These are phyloP conservation scores for Populus hybrid DNA, from an alignment of 441 rosid genomes.

Conservation along the genomic window DNA sequence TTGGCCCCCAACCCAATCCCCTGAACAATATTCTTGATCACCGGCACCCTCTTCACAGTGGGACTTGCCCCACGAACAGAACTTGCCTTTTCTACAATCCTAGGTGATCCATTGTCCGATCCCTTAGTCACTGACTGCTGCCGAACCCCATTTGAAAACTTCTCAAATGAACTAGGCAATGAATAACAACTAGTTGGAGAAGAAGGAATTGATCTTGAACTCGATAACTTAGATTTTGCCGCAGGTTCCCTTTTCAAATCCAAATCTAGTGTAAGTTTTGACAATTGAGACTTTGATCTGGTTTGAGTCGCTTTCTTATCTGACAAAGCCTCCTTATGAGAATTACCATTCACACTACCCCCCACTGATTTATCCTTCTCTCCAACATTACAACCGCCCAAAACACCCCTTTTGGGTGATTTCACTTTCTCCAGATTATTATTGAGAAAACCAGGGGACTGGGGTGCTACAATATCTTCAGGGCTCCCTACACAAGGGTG, in stretches of 20 bases:
- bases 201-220: constrained; percentile 75
- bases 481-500: constrained; percentile 94
- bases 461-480: constrained; percentile 91
- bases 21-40: constrained; percentile 58
- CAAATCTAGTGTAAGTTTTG: constrained; percentile 36
- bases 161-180: constrained; percentile 79
- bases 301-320: constrained; percentile 36
- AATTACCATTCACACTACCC: constrained; percentile 43
- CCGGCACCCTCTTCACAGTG: constrained; percentile 48
- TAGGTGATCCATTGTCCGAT: constrained; percentile 46
- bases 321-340: constrained; percentile 43
- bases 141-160: constrained; percentile 75
- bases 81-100: constrained; percentile 43
- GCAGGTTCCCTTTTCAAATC: constrained; percentile 61
- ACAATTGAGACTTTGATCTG: constrained; percentile 61
- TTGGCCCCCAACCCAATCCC: constrained; percentile 84
- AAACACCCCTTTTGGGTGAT: constrained; percentile 28
- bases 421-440: constrained; percentile 50
- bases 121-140: constrained; percentile 61
- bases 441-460: constrained; percentile 63
- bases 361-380: constrained; percentile 51
- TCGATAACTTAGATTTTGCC: constrained; percentile 47
- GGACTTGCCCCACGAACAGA: constrained; percentile 52
- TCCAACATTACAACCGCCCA: constrained; percentile 21
- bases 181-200: constrained; percentile 91